Conservation (phyloP, 2,329 filamentous ascomycete genomes). For the Tolypocladium nubicola region DNA sequence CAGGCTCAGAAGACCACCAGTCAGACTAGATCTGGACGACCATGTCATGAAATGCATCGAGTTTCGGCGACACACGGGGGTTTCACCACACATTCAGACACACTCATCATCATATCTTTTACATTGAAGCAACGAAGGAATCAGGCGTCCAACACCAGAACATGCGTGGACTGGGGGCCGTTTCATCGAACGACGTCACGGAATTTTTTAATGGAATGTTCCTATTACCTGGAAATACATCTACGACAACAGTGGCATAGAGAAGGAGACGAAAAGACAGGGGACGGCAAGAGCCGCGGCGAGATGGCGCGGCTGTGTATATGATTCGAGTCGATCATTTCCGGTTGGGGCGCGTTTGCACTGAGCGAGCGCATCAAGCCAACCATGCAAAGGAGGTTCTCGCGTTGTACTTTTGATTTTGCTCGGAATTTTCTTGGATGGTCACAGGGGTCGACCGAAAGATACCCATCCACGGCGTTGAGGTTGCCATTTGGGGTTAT, state of each 20-base stretch:
- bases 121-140: no score
- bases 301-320: conserved; percentile 13
- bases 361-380: conserved; percentile 5
- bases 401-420: conserved; percentile 4
- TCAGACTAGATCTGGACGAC: conserved; percentile 34
- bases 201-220: conserved; percentile 3
- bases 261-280: conserved; percentile 8
- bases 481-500: conserved; percentile 5
- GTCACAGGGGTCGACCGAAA: conserved; percentile 11
- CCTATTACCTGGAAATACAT: conserved; percentile 3
- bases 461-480: conserved; percentile 18
- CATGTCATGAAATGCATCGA: not conserved
- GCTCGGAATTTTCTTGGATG: conserved; percentile 1
- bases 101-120: not conserved
- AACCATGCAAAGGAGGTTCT: conserved; percentile 1
- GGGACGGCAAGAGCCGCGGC: conserved; percentile 4
- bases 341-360: conserved; percentile 11
- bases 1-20: conserved; percentile 52
- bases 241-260: conserved; percentile 6
- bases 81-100: not conserved
- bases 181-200: conserved; percentile 1
- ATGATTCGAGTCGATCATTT: conserved; percentile 14
- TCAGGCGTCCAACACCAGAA: not conserved
- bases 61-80: not conserved
- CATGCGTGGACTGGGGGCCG: not conserved